Evolutionary conservation across 2,329 filamentous ascomycete species (phyloP), one percentile per base, ranked within the genome.

Genomic region (Dactylellina haptotyla): DNA sequence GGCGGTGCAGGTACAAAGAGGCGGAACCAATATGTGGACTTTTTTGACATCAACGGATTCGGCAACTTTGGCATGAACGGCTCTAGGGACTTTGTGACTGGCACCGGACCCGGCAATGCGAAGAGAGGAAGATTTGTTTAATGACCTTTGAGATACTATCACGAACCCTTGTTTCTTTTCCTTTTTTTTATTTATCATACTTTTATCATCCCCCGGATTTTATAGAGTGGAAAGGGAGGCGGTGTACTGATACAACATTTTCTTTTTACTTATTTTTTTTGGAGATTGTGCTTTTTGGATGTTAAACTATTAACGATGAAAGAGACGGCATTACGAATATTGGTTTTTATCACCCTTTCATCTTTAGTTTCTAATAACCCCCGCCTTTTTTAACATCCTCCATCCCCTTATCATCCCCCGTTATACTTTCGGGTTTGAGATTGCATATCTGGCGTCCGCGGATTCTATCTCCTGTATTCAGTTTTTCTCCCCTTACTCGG

Each of bases 191-290:
- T 30, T 16, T 4, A 12, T 41, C 37, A 34, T 25, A 30, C 58
- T 43, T 20, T 56, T 65, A 51, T 12, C 20, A 4, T 3, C 2
- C 10, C 16, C 61, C 46, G 5, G 37, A 48, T 65, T 8, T 26
- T 26, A 72, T 41, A 72, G 63, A 39, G 71, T 62, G 45, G 67
- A 75, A 75, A n/a, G 66, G 77, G 65, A 75, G 59, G 75, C 59
- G 51, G 28, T 63, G 41, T 61, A 69, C 32, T 32, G 23, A 53
- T 67, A 69, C 53, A 26, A 32, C 46, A 12, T 53, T 53, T 48
- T 54, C 48, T 23, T 62, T 62, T 34, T 54, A n/a, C n/a, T 65
- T 57, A 26, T 30, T 64, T 64, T 70, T 53, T 9, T 2, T 46
- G 6, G 12, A 41, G 37, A 23, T 18, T 43, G 25, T 48, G 23